These are phyloP conservation scores for Melanomma pulvis-pyrius DNA, from an alignment of 495 filamentous ascomycete species.

Conservation along the genomic window DNA sequence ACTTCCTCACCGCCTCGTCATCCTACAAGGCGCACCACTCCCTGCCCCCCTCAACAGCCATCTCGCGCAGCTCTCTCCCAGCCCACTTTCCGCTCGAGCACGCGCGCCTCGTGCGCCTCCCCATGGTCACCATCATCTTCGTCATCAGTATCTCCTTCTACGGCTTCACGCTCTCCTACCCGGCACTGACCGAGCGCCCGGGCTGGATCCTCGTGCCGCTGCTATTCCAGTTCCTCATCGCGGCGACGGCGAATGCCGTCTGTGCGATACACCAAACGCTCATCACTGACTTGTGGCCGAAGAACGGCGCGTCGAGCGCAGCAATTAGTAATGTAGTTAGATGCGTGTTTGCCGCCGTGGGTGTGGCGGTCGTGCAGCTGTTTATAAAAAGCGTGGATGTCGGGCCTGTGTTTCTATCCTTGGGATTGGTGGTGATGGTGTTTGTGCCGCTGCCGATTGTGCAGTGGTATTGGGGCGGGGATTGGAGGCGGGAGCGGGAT, in stretches of 20 bases:
- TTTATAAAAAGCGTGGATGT: neutral
- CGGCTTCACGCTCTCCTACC: constrained; percentile 11
- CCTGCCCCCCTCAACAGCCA: neutral
- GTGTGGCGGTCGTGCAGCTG: constrained; percentile 2
- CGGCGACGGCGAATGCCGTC: neutral
- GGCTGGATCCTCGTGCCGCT: constrained; percentile 14
- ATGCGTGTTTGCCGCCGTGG: constrained; percentile 1
- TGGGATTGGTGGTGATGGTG: constrained; percentile 7
- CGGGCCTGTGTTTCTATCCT: constrained; percentile 4
- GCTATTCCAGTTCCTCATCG: constrained; percentile 10
- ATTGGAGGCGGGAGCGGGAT: constrained; percentile 9
- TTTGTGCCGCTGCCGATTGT: constrained; percentile 1
- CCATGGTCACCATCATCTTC: neutral
- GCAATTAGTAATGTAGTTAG: neutral
- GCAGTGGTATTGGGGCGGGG: constrained; percentile 17
- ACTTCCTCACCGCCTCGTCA: neutral
- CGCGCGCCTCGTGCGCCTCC: neutral
- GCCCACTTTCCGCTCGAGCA: constrained; percentile 17
- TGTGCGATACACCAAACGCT: constrained; percentile 17
- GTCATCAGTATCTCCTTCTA: constrained; percentile 6
- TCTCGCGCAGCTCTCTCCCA: neutral
- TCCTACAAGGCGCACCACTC: neutral
- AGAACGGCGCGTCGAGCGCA: neutral
- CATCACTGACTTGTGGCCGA: constrained; percentile 4
- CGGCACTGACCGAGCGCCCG: neutral